Evolutionary conservation across 2,329 filamentous ascomycete genomes (phyloP).

Genomic region (Aureobasidium sp.): DNA sequence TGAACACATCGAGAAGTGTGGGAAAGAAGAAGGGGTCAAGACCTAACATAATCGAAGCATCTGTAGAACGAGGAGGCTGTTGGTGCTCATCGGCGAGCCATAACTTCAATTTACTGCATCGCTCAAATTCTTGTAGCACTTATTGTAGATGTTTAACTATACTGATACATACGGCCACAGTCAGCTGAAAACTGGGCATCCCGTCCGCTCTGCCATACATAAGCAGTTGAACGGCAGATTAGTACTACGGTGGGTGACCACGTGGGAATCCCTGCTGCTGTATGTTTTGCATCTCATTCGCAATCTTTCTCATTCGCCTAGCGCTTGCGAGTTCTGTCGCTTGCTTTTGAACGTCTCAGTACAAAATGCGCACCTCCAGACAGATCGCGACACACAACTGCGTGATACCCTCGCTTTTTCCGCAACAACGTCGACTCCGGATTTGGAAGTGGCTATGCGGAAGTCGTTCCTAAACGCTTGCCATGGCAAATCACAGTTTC

Average conservation of each 20-base stretch:
- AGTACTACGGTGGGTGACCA: background rate
- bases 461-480: background rate
- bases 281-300: background rate
- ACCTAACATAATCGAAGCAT: too few relatives aligned
- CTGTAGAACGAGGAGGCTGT: too few relatives aligned
- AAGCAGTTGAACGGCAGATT: slow-evolving; percentile 2
- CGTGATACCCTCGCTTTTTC: background rate
- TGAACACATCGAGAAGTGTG: too few relatives aligned
- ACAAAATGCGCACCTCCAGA: background rate
- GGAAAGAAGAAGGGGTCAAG: too few relatives aligned
- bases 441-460: background rate
- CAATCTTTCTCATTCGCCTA: too few relatives aligned
- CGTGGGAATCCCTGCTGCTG: background rate
- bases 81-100: background rate
- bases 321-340: background rate
- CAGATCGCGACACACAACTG: background rate
- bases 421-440: too few relatives aligned
- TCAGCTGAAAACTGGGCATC: background rate
- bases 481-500: background rate
- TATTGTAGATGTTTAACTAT: too few relatives aligned
- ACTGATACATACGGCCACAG: background rate
- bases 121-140: too few relatives aligned
- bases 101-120: background rate
- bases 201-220: slow-evolving; percentile 3
- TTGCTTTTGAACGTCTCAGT: background rate